These are phyloP conservation scores for Saccharata proteae DNA, from an alignment of 2,329 filamentous ascomycete genomes.

Conservation along the genomic window DNA sequence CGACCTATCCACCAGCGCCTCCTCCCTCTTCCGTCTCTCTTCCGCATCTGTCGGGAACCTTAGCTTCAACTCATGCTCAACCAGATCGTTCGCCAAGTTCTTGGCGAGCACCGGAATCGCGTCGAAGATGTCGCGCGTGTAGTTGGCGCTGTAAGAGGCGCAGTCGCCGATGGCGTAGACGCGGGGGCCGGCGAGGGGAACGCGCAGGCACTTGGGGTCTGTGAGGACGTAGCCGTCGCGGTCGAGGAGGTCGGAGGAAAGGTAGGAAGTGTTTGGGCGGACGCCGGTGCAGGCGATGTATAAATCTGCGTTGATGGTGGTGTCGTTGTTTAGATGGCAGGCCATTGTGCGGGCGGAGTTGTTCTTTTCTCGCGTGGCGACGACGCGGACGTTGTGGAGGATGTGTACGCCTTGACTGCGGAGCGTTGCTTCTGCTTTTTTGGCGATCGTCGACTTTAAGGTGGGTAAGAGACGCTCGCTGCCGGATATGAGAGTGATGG, in stretches of 20 bases:
- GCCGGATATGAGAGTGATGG: constrained; percentile 23
- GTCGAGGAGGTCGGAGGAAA: constrained; percentile 16
- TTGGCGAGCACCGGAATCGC: constrained; percentile 22
- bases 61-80: constrained; percentile 20
- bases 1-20: constrained; percentile 14
- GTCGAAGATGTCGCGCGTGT: constrained; percentile 22
- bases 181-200: constrained; percentile 13
- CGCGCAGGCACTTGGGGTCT: constrained; percentile 18
- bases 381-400: constrained; percentile 17
- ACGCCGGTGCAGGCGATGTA: constrained; percentile 25
- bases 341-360: constrained; percentile 14
- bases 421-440: constrained; percentile 21
- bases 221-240: constrained; percentile 16
- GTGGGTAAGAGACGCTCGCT: constrained; percentile 18
- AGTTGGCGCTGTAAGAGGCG: constrained; percentile 19
- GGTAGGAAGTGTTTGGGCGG: constrained; percentile 20
- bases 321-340: constrained; percentile 17
- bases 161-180: constrained; percentile 27
- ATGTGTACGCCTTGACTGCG: constrained; percentile 18
- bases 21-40: constrained; percentile 12
- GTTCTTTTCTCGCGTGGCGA: constrained; percentile 11
- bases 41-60: constrained; percentile 7
- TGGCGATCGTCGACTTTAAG: constrained; percentile 15
- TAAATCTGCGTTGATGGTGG: constrained; percentile 21
- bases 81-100: constrained; percentile 22